Conservation (phyloP, 345 rosid species). For the Psidium friedrichsthalianum region DNA sequence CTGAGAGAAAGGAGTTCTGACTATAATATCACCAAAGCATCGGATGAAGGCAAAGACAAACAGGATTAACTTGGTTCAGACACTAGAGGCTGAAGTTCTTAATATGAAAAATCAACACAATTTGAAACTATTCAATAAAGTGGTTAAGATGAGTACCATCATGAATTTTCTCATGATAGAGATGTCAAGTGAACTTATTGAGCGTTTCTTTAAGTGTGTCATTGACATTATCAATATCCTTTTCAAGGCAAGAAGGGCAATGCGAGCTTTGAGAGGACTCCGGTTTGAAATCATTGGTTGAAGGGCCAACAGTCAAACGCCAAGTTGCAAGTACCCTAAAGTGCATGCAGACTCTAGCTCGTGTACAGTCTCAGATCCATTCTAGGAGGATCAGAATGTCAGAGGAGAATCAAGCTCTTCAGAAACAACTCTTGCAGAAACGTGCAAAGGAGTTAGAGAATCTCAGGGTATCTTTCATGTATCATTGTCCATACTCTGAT, state of each 20-base stretch:
- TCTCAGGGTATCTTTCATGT: slow-evolving; percentile 31
- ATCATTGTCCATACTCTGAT: not conserved
- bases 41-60: not conserved
- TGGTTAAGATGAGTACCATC: not conserved
- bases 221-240: not conserved
- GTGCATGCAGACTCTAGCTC: slow-evolving; percentile 86
- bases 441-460: slow-evolving; percentile 80
- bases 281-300: slow-evolving; percentile 76
- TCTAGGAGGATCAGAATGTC: slow-evolving; percentile 70
- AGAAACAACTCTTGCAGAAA: slow-evolving; percentile 77
- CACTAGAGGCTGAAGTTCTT: not conserved
- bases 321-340: slow-evolving; percentile 68
- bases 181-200: not conserved
- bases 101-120: not conserved
- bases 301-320: slow-evolving; percentile 73
- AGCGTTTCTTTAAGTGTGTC: not conserved
- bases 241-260: slow-evolving; percentile 71
- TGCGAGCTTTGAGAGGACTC: slow-evolving; percentile 76
- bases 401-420: slow-evolving; percentile 92
- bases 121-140: not conserved
- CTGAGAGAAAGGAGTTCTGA: not conserved
- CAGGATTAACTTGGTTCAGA: not conserved
- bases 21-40: not conserved
- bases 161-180: not conserved
- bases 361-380: slow-evolving; percentile 79